These are phyloP conservation scores for Leccinum arenicola DNA, from an alignment of 768 basidiomycete species.

Conservation along the genomic window DNA sequence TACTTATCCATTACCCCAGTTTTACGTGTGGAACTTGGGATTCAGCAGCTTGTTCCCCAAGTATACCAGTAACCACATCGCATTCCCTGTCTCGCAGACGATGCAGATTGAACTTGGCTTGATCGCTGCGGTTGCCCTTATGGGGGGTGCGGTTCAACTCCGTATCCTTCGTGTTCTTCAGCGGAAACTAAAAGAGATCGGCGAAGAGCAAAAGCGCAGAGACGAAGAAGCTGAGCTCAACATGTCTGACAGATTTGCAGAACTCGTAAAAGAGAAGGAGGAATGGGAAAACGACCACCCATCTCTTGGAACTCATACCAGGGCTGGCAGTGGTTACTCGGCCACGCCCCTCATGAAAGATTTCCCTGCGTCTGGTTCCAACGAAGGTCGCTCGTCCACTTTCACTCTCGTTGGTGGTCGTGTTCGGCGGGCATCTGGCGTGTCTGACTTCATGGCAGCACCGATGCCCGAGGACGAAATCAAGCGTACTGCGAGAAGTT, in stretches of 20 bases:
- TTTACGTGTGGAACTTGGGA: constrained; percentile 95
- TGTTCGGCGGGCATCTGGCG: constrained; percentile 58
- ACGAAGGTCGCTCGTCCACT: constrained; percentile 40
- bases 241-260: constrained; percentile 67
- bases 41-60: constrained; percentile 79
- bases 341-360: constrained; percentile 67
- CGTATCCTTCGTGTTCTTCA: constrained; percentile 80
- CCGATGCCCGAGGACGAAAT: constrained; percentile 61
- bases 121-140: constrained; percentile 76
- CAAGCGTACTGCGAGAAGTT: constrained; percentile 45
- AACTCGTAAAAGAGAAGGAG: constrained; percentile 63
- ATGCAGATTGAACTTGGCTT: constrained; percentile 95
- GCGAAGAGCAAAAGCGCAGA: constrained; percentile 65
- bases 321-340: constrained; percentile 63
- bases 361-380: constrained; percentile 48
- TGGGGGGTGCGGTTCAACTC: constrained; percentile 88
- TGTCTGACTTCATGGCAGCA: constrained; percentile 72
- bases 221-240: constrained; percentile 75
- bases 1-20: constrained; percentile 45
- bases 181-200: constrained; percentile 75
- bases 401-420: constrained; percentile 54
- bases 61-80: constrained; percentile 60
- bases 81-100: constrained; percentile 81
- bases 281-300: constrained; percentile 91
- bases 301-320: constrained; percentile 53